Conservation (phyloP, 495 filamentous ascomycete genomes). For the Trichocladium uniseriatum region DNA sequence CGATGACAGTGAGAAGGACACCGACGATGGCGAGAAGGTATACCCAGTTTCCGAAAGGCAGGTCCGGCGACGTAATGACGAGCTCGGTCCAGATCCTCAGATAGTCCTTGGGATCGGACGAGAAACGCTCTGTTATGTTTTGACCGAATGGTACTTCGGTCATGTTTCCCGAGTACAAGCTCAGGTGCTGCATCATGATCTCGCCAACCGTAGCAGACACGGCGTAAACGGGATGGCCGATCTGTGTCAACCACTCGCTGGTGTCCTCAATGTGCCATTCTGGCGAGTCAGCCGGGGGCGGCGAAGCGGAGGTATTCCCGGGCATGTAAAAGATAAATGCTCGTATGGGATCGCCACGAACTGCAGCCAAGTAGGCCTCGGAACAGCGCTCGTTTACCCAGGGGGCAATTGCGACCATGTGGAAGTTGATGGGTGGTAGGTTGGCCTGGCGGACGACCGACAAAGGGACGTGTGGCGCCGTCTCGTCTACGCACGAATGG, state of each 20-base stretch:
- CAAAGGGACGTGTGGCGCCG: conserved; percentile 50
- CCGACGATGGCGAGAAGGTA: conserved; percentile 75
- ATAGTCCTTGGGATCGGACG: conserved; percentile 52
- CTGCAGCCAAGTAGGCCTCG: conserved; percentile 55
- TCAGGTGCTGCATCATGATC: conserved; percentile 60
- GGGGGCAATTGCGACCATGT: conserved; percentile 73
- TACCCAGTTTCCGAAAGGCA: conserved; percentile 60
- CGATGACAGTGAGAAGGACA: conserved; percentile 57
- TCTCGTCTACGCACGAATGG: conserved; percentile 52
- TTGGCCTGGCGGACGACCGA: conserved; percentile 65
- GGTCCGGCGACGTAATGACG: conserved; percentile 27
- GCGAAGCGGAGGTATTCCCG: conserved; percentile 44
- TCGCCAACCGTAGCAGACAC: conserved; percentile 57
- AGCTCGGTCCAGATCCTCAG: conserved; percentile 44
- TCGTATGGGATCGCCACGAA: conserved; percentile 44
- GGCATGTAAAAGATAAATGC: conserved; percentile 73
- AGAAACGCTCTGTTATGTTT: conserved; percentile 50
- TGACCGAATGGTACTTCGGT: conserved; percentile 48
- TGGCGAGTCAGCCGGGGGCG: conserved; percentile 49
- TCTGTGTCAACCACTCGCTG: conserved; percentile 51
- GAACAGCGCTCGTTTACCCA: conserved; percentile 70
- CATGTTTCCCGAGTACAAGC: conserved; percentile 65
- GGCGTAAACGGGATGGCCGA: conserved; percentile 74
- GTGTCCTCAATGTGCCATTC: conserved; percentile 60
- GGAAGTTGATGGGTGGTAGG: conserved; percentile 55